Percentiles rank a stretch among this genome's conserved stretches.
These are phyloP conservation scores for Kwoniella bestiolae DNA, from an alignment of 768 basidiomycete genomes.

Conservation along the genomic window DNA sequence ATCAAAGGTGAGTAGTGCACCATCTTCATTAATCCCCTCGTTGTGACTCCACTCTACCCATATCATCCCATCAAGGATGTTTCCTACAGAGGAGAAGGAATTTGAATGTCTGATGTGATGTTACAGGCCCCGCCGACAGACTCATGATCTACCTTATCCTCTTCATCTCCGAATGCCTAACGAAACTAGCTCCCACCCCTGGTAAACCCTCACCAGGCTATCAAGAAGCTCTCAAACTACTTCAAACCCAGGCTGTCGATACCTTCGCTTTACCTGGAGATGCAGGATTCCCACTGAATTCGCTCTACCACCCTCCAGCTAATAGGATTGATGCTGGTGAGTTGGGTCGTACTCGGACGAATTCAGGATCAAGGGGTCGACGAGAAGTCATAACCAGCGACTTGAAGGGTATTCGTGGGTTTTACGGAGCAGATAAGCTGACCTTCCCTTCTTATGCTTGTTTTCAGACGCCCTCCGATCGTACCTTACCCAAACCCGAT, in stretches of 20 bases:
- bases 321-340: constrained; percentile 80
- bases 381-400: no score
- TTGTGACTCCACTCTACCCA: no score
- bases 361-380: background rate
- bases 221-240: constrained; percentile 79
- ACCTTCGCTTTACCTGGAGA: constrained; percentile 94
- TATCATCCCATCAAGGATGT: no score
- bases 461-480: constrained; percentile 78
- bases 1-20: constrained; percentile 79
- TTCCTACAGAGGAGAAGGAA: no score
- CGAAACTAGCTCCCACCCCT: constrained; percentile 71
- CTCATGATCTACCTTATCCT: constrained; percentile 96
- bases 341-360: constrained; percentile 31
- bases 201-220: constrained; percentile 62
- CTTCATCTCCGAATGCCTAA: constrained; percentile 94
- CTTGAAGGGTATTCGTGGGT: no score
- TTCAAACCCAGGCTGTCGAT: constrained; percentile 92
- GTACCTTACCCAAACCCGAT: constrained; percentile 89
- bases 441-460: background rate
- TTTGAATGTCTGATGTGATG: background rate
- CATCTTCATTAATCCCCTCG: no score
- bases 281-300: constrained; percentile 88
- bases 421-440: background rate
- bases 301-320: constrained; percentile 81
- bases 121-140: constrained; percentile 79